Percentiles rank a stretch among this genome's conserved stretches.
These are phyloP conservation scores for Spiraea crenata DNA, from an alignment of 331 rosid genomes.

Conservation along the genomic window DNA sequence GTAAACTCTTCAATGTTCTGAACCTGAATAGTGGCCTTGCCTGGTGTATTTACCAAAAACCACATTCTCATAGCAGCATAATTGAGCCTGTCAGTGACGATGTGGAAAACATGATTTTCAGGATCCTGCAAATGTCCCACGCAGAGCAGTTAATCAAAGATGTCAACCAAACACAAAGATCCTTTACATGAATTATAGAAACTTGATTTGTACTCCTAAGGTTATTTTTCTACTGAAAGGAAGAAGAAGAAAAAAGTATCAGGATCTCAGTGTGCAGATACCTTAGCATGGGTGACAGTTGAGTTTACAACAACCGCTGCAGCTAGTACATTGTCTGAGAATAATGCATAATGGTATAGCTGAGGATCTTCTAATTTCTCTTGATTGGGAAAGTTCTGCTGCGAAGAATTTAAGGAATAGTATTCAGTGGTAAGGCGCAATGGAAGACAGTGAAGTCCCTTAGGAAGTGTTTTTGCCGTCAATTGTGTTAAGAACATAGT, in stretches of 20 bases:
- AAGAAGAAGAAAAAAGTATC: background rate
- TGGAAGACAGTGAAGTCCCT: constrained; percentile 97
- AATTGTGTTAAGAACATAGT: constrained; percentile 81
- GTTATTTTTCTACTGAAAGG: constrained; percentile 3
- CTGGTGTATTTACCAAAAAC: constrained; percentile 85
- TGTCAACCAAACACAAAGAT: constrained; percentile 18
- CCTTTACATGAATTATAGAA: constrained; percentile 13
- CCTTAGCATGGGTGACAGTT: constrained; percentile 72
- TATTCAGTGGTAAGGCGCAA: constrained; percentile 94
- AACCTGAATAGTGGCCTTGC: constrained; percentile 77
- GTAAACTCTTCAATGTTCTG: constrained; percentile 87
- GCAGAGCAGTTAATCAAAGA: constrained; percentile 11
- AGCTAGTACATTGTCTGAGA: constrained; percentile 93
- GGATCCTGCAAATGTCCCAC: constrained; percentile 61
- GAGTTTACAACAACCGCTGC: constrained; percentile 93
- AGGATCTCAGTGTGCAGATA: constrained; percentile 24
- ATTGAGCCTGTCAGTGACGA: constrained; percentile 88
- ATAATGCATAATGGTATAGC: constrained; percentile 83
- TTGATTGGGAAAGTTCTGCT: constrained; percentile 69
- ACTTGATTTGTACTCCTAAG: background rate
- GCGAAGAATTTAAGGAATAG: constrained; percentile 70
- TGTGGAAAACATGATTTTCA: constrained; percentile 85
- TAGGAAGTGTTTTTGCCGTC: constrained; percentile 95
- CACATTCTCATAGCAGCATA: constrained; percentile 99
- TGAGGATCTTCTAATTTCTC: constrained; percentile 74